A percentile compares a stretch with the other conserved stretches of the same genome.
Conservation (phyloP, 192 early-diverging fungal species). For the Umbelopsis sp. region DNA sequence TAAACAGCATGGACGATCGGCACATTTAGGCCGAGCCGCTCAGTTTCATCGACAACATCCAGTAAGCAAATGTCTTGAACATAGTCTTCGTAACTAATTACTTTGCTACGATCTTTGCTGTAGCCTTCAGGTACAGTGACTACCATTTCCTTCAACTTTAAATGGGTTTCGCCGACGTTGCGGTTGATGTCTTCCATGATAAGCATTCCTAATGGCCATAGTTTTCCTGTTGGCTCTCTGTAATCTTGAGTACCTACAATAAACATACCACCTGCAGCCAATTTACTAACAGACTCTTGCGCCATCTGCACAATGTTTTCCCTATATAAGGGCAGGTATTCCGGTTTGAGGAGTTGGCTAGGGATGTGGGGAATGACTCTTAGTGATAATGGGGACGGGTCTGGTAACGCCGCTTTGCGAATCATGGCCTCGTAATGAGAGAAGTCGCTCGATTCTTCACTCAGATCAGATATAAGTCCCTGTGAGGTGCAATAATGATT, state of each 20-base stretch:
- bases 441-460: slow-evolving; percentile 75
- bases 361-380: slow-evolving; percentile 68
- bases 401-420: slow-evolving; percentile 43
- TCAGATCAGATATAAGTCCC: slow-evolving; percentile 81
- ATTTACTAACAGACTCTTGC: slow-evolving; percentile 51
- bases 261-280: slow-evolving; percentile 67
- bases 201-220: slow-evolving; percentile 77
- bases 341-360: slow-evolving; percentile 40
- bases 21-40: slow-evolving; percentile 37
- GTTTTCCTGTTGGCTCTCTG: slow-evolving; percentile 58
- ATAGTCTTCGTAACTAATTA: slow-evolving; percentile 30
- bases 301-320: slow-evolving; percentile 65
- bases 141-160: slow-evolving; percentile 69
- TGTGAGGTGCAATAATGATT: slow-evolving; percentile 20
- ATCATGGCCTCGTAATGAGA: slow-evolving; percentile 70
- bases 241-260: slow-evolving; percentile 75
- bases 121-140: slow-evolving; percentile 71
- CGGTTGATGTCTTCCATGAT: slow-evolving; percentile 73
- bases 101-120: slow-evolving; percentile 53
- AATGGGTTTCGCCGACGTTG: slow-evolving; percentile 49
- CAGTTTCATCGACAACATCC: slow-evolving; percentile 37
- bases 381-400: slow-evolving; percentile 54
- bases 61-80: slow-evolving; percentile 44
- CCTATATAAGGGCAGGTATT: slow-evolving; percentile 63
- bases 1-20: slow-evolving; percentile 61